Base-by-base conservation (phyloP, 805 yeast genomes). In the Wickerhamomyces queroliae region DNA sequence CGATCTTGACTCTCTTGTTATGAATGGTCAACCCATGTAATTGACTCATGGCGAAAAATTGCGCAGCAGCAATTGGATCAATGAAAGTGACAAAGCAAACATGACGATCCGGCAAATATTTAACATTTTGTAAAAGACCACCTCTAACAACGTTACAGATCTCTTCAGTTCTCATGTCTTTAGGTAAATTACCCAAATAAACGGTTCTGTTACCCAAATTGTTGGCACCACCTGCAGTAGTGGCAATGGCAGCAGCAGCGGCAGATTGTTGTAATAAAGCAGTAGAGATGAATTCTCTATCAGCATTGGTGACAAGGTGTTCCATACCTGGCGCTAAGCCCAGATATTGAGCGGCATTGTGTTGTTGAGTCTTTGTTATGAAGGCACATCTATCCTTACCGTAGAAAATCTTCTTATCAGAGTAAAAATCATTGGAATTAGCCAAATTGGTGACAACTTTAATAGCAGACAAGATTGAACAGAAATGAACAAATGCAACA, bases 11-110 rank as follows among this genome's bases (percentile, higher is more conserved):
- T 53, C 90, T 75, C 53, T 95, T 74, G 58, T 82, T 83, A 57
- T 86, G 95, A 44, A 91, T 83, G 16, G 89, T 76, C 44, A 91
- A 69, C 1, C 96, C 96, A 56, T 89, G 95, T 47, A 89, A 68
- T 55, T 88, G 89, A 48, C 95, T 82, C 85, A 87, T 81, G 8
- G 97, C 97, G 62, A 83, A 91, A 59, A 91, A 91, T 63, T 91
- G 98, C 2, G 96, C 96, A 1, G 98, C 98, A 3, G 97, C 95
- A 38, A 91, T 84, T 21, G 98, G 96, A 58, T 93, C 98, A 48
- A 91, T 82, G 59, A 93, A 91, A 12, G 98, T 91, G 38, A 93
- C 85, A 59, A 93, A 93, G 56, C 97, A 89, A 42, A 89, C 91
- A 55, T 86, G 95, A 47, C 91, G 77, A 55, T 88, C 97, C 38